These are phyloP conservation scores for Ehretia macrophylla DNA, from an alignment of 257 asterid genomes.

Conservation along the genomic window DNA sequence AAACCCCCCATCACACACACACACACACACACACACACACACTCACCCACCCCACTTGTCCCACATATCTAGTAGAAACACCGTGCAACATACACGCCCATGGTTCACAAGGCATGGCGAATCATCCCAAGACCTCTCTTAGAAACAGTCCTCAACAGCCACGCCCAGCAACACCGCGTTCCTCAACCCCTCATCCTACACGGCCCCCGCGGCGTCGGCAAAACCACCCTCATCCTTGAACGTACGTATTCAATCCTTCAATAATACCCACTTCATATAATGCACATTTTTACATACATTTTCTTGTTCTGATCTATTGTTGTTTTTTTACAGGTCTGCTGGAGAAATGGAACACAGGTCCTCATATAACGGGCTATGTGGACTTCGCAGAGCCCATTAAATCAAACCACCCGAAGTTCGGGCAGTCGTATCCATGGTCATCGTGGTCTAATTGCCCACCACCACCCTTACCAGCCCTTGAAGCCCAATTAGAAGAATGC, in stretches of 20 bases:
- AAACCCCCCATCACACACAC: too few relatives aligned
- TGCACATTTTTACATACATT: not conserved
- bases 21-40: too few relatives aligned
- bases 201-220: conserved; percentile 98
- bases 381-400: conserved; percentile 80
- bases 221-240: conserved; percentile 91
- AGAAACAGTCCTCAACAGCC: conserved; percentile 87
- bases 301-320: not conserved
- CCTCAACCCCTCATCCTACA: conserved; percentile 93
- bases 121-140: conserved; percentile 81
- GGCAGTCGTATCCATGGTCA: conserved; percentile 83
- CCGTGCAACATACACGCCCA: not conserved
- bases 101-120: conserved; percentile 78
- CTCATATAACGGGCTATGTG: conserved; percentile 83
- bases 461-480: conserved; percentile 45
- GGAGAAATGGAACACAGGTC: conserved; percentile 84
- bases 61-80: not conserved
- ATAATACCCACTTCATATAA: too few relatives aligned
- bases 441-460: conserved; percentile 73
- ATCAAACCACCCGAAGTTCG: conserved; percentile 82
- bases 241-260: conserved; percentile 27
- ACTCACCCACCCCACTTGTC: too few relatives aligned
- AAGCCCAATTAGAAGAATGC: conserved; percentile 63
- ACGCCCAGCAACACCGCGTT: conserved; percentile 87
- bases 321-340: conserved; percentile 52